Conservation (phyloP, 2,329 filamentous ascomycete genomes). For the Huntiella decipiens region DNA sequence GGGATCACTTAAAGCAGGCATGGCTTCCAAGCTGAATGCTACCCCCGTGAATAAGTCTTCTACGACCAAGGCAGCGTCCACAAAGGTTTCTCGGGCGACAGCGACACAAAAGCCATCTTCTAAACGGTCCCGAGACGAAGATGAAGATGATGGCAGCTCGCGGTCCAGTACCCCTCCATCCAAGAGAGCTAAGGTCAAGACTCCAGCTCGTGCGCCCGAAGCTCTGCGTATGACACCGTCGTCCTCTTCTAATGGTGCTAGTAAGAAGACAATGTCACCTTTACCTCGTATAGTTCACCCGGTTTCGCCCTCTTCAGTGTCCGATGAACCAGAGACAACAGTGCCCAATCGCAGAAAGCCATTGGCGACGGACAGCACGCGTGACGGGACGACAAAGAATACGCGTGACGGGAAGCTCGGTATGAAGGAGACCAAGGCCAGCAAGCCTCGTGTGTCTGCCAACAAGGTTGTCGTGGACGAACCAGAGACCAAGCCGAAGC, state of each 20-base stretch:
- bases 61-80: conserved; percentile 12
- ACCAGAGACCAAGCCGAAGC: conserved; percentile 16
- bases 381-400: neutral
- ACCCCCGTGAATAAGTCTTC: conserved; percentile 15
- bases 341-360: conserved; percentile 15
- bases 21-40: neutral
- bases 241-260: conserved; percentile 3
- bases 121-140: conserved; percentile 35
- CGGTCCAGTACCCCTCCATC: conserved; percentile 39
- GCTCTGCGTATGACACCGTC: conserved; percentile 5
- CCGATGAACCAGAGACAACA: conserved; percentile 12
- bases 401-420: neutral
- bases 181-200: conserved; percentile 36
- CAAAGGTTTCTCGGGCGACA: conserved; percentile 4
- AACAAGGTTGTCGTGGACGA: conserved; percentile 12
- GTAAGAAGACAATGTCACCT: conserved; percentile 5
- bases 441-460: conserved; percentile 13
- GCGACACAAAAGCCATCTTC: conserved; percentile 13
- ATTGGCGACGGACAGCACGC: conserved; percentile 10
- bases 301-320: conserved; percentile 4
- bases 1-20: neutral
- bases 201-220: conserved; percentile 12
- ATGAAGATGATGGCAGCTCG: conserved; percentile 36
- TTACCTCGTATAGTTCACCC: conserved; percentile 1
- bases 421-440: conserved; percentile 6